phyloP scores from a whole-genome alignment of 768 basidiomycete genomes.

The Kwoniella heveanensis region DNA sequence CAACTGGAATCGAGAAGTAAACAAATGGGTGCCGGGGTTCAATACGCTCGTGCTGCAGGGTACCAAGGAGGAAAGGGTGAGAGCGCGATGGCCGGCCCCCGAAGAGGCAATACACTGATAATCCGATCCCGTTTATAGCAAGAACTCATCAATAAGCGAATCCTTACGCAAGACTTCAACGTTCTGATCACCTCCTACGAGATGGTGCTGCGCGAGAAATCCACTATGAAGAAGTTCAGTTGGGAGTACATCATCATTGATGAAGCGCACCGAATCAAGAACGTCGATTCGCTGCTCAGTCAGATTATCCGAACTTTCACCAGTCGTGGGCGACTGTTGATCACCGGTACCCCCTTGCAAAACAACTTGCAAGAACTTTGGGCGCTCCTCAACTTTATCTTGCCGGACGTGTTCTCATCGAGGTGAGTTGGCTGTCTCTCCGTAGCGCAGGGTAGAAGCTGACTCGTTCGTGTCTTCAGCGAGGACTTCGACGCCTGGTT shows the following conservation, averaged over 20 bases:
- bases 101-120: too few relatives aligned
- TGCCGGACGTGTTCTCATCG: constrained; percentile 86
- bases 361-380: constrained; percentile 97
- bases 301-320: constrained; percentile 91
- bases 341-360: constrained; percentile 95
- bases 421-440: constrained; percentile 26
- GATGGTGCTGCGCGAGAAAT: constrained; percentile 92
- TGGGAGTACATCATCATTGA: constrained; percentile 99
- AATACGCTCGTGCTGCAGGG: constrained; percentile 80
- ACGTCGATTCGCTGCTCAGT: constrained; percentile 90
- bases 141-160: constrained; percentile 72
- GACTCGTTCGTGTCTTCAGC: constrained; percentile 51
- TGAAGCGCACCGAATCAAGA: constrained; percentile 99
- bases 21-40: constrained; percentile 86
- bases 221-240: constrained; percentile 86
- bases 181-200: constrained; percentile 96
- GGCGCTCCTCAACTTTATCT: constrained; percentile 93
- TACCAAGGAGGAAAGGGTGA: constrained; percentile 78
- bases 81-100: constrained; percentile 38
- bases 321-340: constrained; percentile 84
- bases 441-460: constrained; percentile 1
- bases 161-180: constrained; percentile 86
- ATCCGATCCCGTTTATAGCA: constrained; percentile 56
- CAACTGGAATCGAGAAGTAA: constrained; percentile 95
- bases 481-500: constrained; percentile 90